phyloP scores from a whole-genome alignment of 345 rosid genomes.

The Bruguiera parviflora region DNA sequence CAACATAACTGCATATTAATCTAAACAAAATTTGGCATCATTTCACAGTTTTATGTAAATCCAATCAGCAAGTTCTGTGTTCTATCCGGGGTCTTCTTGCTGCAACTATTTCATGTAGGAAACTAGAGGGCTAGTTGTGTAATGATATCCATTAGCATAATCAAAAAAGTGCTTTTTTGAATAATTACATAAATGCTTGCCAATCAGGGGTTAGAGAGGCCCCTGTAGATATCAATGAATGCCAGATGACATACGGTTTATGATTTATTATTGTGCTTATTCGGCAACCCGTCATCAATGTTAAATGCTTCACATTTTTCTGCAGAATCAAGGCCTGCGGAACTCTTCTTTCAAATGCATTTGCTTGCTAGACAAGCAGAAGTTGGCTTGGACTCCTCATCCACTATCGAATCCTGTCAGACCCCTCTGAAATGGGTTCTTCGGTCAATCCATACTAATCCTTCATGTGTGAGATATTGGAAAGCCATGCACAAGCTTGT shows the following conservation, averaged over 20 bases:
- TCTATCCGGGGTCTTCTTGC: too few relatives aligned
- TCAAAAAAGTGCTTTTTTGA: background rate
- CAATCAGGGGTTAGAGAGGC: background rate
- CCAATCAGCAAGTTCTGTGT: too few relatives aligned
- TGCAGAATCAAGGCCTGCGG: constrained; percentile 89
- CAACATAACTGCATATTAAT: too few relatives aligned
- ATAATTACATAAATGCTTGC: background rate
- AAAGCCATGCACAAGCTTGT: constrained; percentile 55
- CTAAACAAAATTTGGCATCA: too few relatives aligned
- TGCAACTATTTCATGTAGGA: background rate
- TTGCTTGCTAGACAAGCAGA: constrained; percentile 57
- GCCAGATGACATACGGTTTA: background rate
- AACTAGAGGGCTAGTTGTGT: background rate
- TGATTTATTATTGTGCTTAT: background rate
- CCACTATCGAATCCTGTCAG: constrained; percentile 50
- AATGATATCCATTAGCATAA: background rate
- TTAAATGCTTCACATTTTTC: constrained; percentile 10
- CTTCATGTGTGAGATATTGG: constrained; percentile 77
- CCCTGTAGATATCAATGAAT: background rate
- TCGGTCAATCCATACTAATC: constrained; percentile 82
- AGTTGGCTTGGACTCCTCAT: constrained; percentile 29
- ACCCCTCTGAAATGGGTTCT: constrained; percentile 77
- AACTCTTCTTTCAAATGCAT: constrained; percentile 89
- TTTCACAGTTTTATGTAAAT: too few relatives aligned
- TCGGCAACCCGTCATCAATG: background rate